A percentile compares a stretch with the other conserved stretches of the same genome.
Conservation (phyloP, 176 grass and related monocot species). For the Phoenix dactylifera region DNA sequence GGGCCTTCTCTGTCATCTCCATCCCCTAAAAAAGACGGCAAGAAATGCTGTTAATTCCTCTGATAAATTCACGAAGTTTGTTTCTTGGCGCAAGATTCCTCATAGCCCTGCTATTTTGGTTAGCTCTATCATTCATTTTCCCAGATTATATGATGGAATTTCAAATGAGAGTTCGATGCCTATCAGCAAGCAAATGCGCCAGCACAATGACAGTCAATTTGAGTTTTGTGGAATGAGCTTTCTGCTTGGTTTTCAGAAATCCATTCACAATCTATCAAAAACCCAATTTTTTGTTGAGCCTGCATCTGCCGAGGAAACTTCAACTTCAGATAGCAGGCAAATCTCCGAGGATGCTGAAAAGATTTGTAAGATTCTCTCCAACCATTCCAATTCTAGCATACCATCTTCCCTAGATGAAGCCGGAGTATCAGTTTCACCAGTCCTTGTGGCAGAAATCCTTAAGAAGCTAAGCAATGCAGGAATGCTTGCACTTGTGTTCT, state of each 20-base stretch:
- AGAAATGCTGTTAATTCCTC: neutral
- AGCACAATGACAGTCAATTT: neutral
- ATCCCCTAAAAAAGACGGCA: neutral
- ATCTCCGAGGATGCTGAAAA: slow-evolving; percentile 24
- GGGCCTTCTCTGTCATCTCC: neutral
- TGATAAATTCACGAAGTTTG: neutral
- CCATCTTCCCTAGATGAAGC: slow-evolving; percentile 28
- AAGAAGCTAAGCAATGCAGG: slow-evolving; percentile 59
- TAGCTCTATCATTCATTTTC: neutral
- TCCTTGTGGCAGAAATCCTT: slow-evolving; percentile 36
- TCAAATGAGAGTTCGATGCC: neutral
- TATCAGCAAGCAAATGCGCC: neutral
- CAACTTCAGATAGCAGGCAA: neutral
- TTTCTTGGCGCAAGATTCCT: neutral
- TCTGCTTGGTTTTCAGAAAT: neutral
- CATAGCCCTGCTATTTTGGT: neutral
- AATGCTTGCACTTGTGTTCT: slow-evolving; percentile 41
- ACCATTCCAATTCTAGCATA: slow-evolving; percentile 12
- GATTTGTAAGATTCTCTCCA: slow-evolving; percentile 37
- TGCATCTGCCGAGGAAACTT: neutral
- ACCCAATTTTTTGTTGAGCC: slow-evolving; percentile 6
- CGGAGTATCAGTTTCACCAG: slow-evolving; percentile 22
- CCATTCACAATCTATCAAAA: neutral
- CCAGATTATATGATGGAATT: neutral
- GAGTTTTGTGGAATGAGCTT: neutral